Evolutionary conservation across 768 basidiomycete genomes (phyloP).

Genomic region (Hortiboletus campestris): DNA sequence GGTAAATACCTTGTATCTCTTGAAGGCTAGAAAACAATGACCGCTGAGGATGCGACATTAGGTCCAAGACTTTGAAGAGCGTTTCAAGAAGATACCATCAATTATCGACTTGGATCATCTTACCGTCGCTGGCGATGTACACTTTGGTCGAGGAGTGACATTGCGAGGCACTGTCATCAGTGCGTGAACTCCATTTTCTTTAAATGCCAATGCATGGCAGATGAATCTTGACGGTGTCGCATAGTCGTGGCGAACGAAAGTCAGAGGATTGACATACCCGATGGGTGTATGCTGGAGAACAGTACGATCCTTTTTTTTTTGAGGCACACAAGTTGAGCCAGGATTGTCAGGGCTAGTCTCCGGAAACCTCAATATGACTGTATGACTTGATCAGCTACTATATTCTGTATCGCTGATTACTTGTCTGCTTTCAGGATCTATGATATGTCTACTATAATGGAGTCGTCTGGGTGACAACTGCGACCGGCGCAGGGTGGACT

Average conservation of each 20-base stretch:
- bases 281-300: conserved; percentile 79
- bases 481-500: not conserved
- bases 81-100: conserved; percentile 92
- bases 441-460: not conserved
- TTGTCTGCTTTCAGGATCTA: conserved; percentile 4
- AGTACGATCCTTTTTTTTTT: conserved; percentile 27
- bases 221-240: not conserved
- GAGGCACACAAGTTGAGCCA: not conserved
- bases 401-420: not conserved
- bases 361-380: conserved; percentile 84
- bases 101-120: conserved; percentile 92
- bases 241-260: conserved; percentile 80
- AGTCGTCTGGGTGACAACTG: not conserved
- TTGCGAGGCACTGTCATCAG: conserved; percentile 88
- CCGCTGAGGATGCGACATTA: conserved; percentile 19
- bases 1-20: conserved; percentile 38
- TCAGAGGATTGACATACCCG: conserved; percentile 78
- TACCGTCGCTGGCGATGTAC: conserved; percentile 89
- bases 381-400: not conserved
- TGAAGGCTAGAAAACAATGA: not conserved
- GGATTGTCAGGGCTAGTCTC: conserved; percentile 59
- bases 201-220: not conserved
- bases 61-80: conserved; percentile 89
- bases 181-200: conserved; percentile 24
- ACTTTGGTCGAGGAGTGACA: conserved; percentile 84